Evolutionary conservation across 192 early-diverging fungal species (phyloP).

Genomic region (Linnemannia elongata): DNA sequence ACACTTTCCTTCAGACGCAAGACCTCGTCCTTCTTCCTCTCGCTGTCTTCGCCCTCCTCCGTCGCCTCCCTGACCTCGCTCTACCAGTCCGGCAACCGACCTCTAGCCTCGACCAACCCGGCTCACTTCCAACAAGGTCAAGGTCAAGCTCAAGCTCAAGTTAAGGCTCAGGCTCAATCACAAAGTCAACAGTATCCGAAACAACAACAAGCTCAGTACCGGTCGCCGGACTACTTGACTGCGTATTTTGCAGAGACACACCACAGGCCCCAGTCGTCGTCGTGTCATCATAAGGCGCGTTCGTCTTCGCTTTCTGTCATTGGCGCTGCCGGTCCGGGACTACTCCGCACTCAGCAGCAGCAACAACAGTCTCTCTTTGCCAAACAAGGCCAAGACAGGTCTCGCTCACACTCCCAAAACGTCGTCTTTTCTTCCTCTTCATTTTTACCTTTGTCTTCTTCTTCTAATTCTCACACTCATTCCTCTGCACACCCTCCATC

Average conservation of each 20-base stretch:
- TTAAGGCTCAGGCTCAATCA: background rate
- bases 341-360: background rate
- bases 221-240: constrained; percentile 51
- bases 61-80: background rate
- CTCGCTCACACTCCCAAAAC: constrained; percentile 22
- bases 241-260: constrained; percentile 47
- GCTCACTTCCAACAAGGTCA: background rate
- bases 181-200: too few species aligned
- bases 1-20: constrained; percentile 20
- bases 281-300: background rate
- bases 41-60: constrained; percentile 22
- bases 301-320: constrained; percentile 9
- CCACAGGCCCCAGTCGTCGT: background rate
- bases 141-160: background rate
- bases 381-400: constrained; percentile 35
- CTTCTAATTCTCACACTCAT: background rate
- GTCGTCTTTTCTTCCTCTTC: background rate
- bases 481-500: background rate
- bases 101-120: background rate
- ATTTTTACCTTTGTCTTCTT: background rate
- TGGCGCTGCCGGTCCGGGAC: background rate
- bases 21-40: constrained; percentile 29
- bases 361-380: background rate
- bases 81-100: background rate
- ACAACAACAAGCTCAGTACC: background rate